These are phyloP conservation scores for Candida gigantensis DNA, from an alignment of 1,139 yeast species.

Conservation along the genomic window DNA sequence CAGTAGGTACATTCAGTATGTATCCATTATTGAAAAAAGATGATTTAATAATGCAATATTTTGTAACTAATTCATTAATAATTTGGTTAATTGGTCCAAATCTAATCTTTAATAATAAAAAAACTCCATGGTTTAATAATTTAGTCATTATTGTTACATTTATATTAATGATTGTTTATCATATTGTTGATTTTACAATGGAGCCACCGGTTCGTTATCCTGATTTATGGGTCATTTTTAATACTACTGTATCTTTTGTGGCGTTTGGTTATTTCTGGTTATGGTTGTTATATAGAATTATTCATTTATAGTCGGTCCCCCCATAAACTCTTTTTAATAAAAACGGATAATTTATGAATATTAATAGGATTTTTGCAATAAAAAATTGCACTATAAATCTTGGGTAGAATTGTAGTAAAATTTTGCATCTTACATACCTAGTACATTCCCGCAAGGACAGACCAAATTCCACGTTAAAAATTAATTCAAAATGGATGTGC, in stretches of 20 bases:
- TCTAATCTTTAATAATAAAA: slow-evolving; percentile 12
- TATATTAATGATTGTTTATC: slow-evolving; percentile 51
- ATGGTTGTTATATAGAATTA: slow-evolving; percentile 63
- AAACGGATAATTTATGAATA: too few relatives aligned
- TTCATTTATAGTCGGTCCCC: slow-evolving; percentile 15
- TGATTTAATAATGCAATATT: slow-evolving; percentile 69
- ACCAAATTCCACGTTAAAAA: too few relatives aligned
- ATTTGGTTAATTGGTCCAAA: slow-evolving; percentile 76
- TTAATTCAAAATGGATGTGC: too few relatives aligned
- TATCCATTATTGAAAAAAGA: slow-evolving; percentile 86
- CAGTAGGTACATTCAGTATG: slow-evolving; percentile 79
- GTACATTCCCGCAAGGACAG: too few relatives aligned
- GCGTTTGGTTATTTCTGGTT: slow-evolving; percentile 77
- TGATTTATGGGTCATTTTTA: slow-evolving; percentile 82
- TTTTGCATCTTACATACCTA: too few relatives aligned
- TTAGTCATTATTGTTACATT: slow-evolving; percentile 61
- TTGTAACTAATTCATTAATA: slow-evolving; percentile 58
- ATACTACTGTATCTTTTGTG: slow-evolving; percentile 70
- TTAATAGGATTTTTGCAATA: too few relatives aligned
- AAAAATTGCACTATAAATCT: too few relatives aligned
- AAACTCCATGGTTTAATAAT: slow-evolving; percentile 35
- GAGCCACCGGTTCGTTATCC: slow-evolving; percentile 67
- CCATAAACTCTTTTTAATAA: too few relatives aligned
- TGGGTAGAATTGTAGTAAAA: too few relatives aligned
- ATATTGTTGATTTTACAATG: slow-evolving; percentile 51